Base-by-base conservation (phyloP, 2,329 filamentous ascomycete genomes). In the Tolypocladium cylindrosporum region DNA sequence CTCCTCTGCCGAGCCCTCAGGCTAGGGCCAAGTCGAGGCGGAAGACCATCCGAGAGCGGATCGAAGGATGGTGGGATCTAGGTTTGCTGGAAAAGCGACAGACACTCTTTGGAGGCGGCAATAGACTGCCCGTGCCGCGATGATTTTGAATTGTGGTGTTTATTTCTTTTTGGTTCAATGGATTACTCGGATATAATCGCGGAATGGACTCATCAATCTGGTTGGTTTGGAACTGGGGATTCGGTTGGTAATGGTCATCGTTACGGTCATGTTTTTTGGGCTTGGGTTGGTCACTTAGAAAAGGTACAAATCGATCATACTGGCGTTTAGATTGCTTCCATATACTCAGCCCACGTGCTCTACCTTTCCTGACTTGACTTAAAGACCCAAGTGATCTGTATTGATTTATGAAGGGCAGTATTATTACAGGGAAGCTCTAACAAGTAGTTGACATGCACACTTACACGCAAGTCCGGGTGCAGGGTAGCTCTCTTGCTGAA, bases 21-120 rank as follows among this genome's bases (percentile, higher is more conserved):
- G 42, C 41, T 50, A 63, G 61, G 57, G 64, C 60, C 2, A 72
- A 69, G 57, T 71, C 72, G 37, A 74, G 71, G 63, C 72, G 78
- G 9, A 78, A 70, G 70, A 81, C 79, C 1, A 67, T 82, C 27
- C 69, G 79, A 60, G 71, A 76, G 43, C 69, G 74, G 24, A 71
- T 82, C 36, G 78, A 81, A 48, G 79, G 79, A 6, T 82, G 79
- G 79, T 82, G 79, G 79, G 79, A 82, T 67, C 67, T 82, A 57
- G 77, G 74, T 4, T 65, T 82, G 57, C 61, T 81, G 57, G 77
- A 79, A 34, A 77, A 70, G 67, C 72, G 77, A 59, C 69, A 71
- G 63, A 73, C 69, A 9, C 58, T 71, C 52, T 67, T 74, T 60
- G 66, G 66, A 52, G 65, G 63, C 34, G 59, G 58, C 27, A 58